phyloP scores from a whole-genome alignment of 805 yeast species.

The Starmerella apicola region DNA sequence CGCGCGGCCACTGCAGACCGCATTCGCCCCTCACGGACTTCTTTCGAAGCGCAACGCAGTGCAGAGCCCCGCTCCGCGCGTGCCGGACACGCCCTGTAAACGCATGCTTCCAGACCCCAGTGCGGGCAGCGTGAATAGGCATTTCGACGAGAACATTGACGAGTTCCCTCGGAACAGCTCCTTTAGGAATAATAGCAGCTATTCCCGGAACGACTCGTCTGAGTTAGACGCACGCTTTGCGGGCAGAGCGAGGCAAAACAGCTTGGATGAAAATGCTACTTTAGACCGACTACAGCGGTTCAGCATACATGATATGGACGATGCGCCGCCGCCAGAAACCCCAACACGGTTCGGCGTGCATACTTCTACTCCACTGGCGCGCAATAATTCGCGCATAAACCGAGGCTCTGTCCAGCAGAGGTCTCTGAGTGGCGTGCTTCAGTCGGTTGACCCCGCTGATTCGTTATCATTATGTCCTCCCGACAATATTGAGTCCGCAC shows the following conservation, averaged over 20 bases:
- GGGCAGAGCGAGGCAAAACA: background rate
- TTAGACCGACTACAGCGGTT: conserved; percentile 16
- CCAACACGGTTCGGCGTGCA: conserved; percentile 15
- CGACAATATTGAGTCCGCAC: background rate
- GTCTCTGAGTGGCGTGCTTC: conserved; percentile 5
- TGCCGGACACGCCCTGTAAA: conserved; percentile 56
- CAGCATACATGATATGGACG: conserved; percentile 7
- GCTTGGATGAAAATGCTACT: no score
- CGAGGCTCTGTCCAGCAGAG: background rate
- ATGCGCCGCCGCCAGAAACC: conserved; percentile 15
- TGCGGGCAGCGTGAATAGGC: no score
- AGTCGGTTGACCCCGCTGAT: conserved; percentile 12
- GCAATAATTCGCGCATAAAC: background rate
- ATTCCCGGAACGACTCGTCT: no score
- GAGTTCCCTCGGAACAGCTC: background rate
- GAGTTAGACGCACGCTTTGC: no score
- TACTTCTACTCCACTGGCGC: conserved; percentile 15
- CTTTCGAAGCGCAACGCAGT: conserved; percentile 42
- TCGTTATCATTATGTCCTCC: conserved; percentile 14
- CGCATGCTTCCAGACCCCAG: conserved; percentile 1
- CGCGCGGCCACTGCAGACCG: conserved; percentile 76
- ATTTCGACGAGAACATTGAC: no score
- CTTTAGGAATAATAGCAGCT: background rate
- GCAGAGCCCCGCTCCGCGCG: conserved; percentile 22
- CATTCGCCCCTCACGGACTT: conserved; percentile 65